Evolutionary conservation across 1,139 yeast species (phyloP), one percentile per base, ranked within the genome.

Genomic region (Nadsonia starkeyi-henricii): DNA sequence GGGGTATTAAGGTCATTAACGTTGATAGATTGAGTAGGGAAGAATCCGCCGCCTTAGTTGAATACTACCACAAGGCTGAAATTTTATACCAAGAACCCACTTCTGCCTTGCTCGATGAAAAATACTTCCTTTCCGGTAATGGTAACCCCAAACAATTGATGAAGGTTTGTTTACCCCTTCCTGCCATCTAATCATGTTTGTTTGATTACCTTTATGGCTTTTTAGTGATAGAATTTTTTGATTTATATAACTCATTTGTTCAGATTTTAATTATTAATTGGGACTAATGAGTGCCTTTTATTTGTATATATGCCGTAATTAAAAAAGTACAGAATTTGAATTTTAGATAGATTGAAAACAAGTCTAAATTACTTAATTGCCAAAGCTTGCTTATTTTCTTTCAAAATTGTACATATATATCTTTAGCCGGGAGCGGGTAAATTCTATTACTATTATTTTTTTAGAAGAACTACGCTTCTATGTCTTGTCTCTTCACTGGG

Each of bases 111-210:
- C 63, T 69, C 2, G 65, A 69, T 44, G 77, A 79, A 57, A 77
- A 77, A 59, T 78, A 79, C 59, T 74, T 77, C 54, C 61, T 80
- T 37, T 74, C 83, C 54, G 89, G 95, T 46, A 78, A 81, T 55
- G 96, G 96, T 56, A 85, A 84, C 63, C 89, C 95, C 42, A 74
- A 83, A 50, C 78, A 75, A 54, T 65, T 85, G 53, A 63, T 82
- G 71, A 58, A 70, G 75, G 49, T 66, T 71, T 56, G 67, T 70
- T n/a, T 33, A 4, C 39, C 39, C 17, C 39, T 33, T 33, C 39
- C 39, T 33, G 39, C 39, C 12, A 33, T 33, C 12, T 33, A 33
- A 33, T 5, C 12, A 9, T 13, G 17, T 33, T 23, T 9, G 9
- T 9, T 23, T 9, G 28, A 23, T 9, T 23, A 23, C 5, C 9